Base-by-base conservation (phyloP, 1,139 yeast genomes). In the Yamadazyma mexicana region DNA sequence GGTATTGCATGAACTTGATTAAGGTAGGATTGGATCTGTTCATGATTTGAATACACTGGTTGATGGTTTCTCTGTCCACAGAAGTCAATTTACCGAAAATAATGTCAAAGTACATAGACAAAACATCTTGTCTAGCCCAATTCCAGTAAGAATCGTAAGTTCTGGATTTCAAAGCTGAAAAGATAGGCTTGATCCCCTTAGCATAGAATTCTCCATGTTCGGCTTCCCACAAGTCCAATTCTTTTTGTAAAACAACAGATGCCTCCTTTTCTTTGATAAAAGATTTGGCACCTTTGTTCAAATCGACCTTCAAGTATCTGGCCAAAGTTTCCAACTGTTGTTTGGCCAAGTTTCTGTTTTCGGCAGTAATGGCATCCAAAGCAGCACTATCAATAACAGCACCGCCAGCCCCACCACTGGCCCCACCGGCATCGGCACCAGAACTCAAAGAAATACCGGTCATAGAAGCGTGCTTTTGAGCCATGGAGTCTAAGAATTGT, bases 121-220 rank as follows among this genome's bases (percentile, higher is more conserved):
- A 72, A 46, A 94, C 87, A 63, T 94, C 96, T 73, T 92, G 98
- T 69, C 97, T 87, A 34, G 98, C 97, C 98, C 98, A 92, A 68
- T 94, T 94, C 98, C 98, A 92, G 67, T 91, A 89, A 20, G 98
- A 89, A 66, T 92, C 98, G 64, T 92, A 92, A 40, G 86, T 82
- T 73, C 98, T 87, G 29, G 98, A 95, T 73, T 92, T 92, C 69
- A 86, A 78, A 47, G 94, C 77, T 31, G 96, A 87, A 71, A 92
- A 92, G 8, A 85, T 82, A 36, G 98, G 96, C 51, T 82, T 75
- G 55, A 92, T 85, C 61, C 98, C 98, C 43, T 81, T 77, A 38
- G 97, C 92, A 62, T 91, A 92, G 60, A 83, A 83, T 58, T 92
- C 98, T 51, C 98, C 98, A 58, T 92, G 92, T 69, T 92, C 98